Evolutionary conservation across 768 basidiomycete species (phyloP).

Genomic region (Termitomyces heimii): DNA sequence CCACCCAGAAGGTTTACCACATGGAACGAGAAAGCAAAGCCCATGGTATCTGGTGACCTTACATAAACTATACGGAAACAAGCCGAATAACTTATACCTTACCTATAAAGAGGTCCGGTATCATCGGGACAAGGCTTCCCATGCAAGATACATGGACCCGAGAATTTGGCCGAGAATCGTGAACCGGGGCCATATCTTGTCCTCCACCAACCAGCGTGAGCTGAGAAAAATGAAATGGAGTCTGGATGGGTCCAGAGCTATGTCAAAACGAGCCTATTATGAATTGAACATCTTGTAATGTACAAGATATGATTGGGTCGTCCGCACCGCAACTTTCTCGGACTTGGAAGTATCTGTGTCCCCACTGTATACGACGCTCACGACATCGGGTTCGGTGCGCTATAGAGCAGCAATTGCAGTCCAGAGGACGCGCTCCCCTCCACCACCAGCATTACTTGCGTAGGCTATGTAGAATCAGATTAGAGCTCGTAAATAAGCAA

Average conservation of each 20-base stretch:
- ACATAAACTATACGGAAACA: conserved; percentile 5
- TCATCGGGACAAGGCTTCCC: conserved; percentile 75
- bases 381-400: conserved; percentile 41
- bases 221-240: conserved; percentile 82
- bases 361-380: conserved; percentile 86
- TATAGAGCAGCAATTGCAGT: background rate
- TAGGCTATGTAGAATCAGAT: conserved; percentile 33
- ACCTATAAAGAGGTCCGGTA: conserved; percentile 94
- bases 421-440: conserved; percentile 78
- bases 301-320: background rate
- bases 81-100: conserved; percentile 12
- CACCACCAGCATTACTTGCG: conserved; percentile 87
- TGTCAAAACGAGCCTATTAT: conserved; percentile 72
- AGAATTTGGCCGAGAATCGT: conserved; percentile 90
- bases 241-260: conserved; percentile 53
- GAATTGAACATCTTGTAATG: background rate
- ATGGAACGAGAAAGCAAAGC: conserved; percentile 92
- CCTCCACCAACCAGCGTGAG: conserved; percentile 70
- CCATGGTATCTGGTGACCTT: conserved; percentile 82
- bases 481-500: conserved; percentile 1
- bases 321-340: conserved; percentile 68
- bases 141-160: conserved; percentile 78
- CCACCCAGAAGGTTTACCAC: conserved; percentile 57
- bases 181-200: conserved; percentile 80
- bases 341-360: conserved; percentile 78